phyloP scores from a whole-genome alignment of 108 stramenopile species.

The Skeletonema grethae region DNA sequence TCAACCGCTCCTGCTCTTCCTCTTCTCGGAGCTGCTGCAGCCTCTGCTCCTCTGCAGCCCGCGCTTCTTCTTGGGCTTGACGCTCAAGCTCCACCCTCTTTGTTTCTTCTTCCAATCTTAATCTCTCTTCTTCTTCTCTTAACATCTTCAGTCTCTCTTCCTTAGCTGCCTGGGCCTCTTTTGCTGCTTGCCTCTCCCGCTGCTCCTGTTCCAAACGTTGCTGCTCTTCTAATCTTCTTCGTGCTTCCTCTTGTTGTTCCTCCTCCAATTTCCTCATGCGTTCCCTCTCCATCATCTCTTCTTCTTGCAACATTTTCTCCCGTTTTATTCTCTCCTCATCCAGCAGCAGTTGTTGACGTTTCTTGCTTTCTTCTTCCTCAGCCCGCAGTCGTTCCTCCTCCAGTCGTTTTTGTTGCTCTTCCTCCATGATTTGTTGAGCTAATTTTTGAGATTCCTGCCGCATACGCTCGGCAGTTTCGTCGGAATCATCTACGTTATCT shows the following conservation, averaged over 20 bases:
- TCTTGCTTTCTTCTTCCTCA: not conserved
- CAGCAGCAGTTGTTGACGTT: not conserved
- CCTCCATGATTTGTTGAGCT: constrained; percentile 17
- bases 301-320: constrained; percentile 1
- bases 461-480: constrained; percentile 18
- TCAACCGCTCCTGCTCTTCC: constrained; percentile 15
- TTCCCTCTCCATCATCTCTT: not conserved
- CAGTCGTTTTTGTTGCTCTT: constrained; percentile 9
- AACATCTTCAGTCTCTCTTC: constrained; percentile 7
- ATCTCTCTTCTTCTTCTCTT: constrained; percentile 10
- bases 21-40: not conserved
- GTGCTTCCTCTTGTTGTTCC: not conserved
- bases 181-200: constrained; percentile 7
- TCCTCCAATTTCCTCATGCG: not conserved
- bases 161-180: constrained; percentile 3
- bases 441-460: constrained; percentile 11
- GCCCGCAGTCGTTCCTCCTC: not conserved
- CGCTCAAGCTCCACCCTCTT: constrained; percentile 22
- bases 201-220: constrained; percentile 7
- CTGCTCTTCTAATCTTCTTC: not conserved
- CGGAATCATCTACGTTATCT: constrained; percentile 8
- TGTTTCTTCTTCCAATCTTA: constrained; percentile 10
- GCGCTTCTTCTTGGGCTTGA: constrained; percentile 8
- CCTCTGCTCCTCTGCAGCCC: constrained; percentile 6
- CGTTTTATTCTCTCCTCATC: constrained; percentile 4